Percentiles rank a stretch among this genome's conserved stretches.
These are phyloP conservation scores for Ceratobasidium sp. DNA, from an alignment of 1,284 basidiomycete genomes.

Conservation along the genomic window DNA sequence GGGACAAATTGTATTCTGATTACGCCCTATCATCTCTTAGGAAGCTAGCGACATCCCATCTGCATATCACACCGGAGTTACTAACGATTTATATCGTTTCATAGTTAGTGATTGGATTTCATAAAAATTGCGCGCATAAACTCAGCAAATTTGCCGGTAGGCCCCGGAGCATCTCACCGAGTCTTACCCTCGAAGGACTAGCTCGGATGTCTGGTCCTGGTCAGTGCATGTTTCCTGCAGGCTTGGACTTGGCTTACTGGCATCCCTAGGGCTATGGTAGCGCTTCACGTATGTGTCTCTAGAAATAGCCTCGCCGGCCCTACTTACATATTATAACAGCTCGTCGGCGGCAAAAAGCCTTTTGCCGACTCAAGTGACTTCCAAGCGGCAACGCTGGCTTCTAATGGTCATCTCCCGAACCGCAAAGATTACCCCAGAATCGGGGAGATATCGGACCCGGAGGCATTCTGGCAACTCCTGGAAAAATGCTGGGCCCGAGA, in stretches of 20 bases:
- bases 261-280: conserved; percentile 18
- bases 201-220: conserved; percentile 32
- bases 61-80: not conserved
- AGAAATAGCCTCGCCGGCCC: not conserved
- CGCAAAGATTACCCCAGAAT: conserved; percentile 3
- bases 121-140: not conserved
- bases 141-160: not conserved
- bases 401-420: not conserved
- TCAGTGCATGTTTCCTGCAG: not conserved
- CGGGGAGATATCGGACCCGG: not conserved
- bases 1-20: no score
- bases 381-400: not conserved
- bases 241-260: not conserved
- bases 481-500: conserved; percentile 22
- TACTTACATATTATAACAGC: not conserved
- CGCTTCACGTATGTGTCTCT: conserved; percentile 2
- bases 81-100: not conserved
- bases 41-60: not conserved
- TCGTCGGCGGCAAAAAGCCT: conserved; percentile 1
- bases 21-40: not conserved
- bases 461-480: conserved; percentile 20
- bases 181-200: not conserved
- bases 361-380: conserved; percentile 10
- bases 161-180: not conserved
- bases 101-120: not conserved